Evolutionary conservation across 768 basidiomycete species (phyloP).

Genomic region (Agrocybe praecox): DNA sequence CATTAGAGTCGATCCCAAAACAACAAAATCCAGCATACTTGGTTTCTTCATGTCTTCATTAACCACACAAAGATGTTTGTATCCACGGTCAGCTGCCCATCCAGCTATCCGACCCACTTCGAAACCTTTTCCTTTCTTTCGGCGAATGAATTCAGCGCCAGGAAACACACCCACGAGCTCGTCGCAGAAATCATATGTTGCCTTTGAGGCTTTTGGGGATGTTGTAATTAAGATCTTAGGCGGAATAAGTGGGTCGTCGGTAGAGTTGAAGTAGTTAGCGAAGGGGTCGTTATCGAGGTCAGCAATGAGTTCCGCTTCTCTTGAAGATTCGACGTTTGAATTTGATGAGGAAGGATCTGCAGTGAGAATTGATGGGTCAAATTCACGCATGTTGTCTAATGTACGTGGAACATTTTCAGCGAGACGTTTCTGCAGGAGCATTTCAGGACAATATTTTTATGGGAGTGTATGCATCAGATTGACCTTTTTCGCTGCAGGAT

Average conservation of each 20-base stretch:
- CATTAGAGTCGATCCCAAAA: background rate
- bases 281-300: conserved; percentile 80
- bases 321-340: conserved; percentile 22
- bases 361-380: conserved; percentile 69
- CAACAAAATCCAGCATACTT: conserved; percentile 56
- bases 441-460: background rate
- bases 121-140: conserved; percentile 89
- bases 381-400: conserved; percentile 91
- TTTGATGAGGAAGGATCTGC: conserved; percentile 50
- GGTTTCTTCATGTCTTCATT: conserved; percentile 96
- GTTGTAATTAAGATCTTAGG: conserved; percentile 93
- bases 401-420: conserved; percentile 88
- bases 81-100: conserved; percentile 91
- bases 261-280: conserved; percentile 71
- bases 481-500: conserved; percentile 82
- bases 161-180: conserved; percentile 90
- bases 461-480: conserved; percentile 12
- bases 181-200: conserved; percentile 91
- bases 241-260: conserved; percentile 69
- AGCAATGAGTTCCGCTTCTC: conserved; percentile 58
- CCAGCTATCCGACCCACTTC: conserved; percentile 89
- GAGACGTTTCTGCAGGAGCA: conserved; percentile 65
- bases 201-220: conserved; percentile 83
- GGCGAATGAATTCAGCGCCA: conserved; percentile 84
- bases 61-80: conserved; percentile 87